Evolutionary conservation across 192 early-diverging fungal genomes (phyloP).

Genomic region (Phlyctochytrium planicorne): DNA sequence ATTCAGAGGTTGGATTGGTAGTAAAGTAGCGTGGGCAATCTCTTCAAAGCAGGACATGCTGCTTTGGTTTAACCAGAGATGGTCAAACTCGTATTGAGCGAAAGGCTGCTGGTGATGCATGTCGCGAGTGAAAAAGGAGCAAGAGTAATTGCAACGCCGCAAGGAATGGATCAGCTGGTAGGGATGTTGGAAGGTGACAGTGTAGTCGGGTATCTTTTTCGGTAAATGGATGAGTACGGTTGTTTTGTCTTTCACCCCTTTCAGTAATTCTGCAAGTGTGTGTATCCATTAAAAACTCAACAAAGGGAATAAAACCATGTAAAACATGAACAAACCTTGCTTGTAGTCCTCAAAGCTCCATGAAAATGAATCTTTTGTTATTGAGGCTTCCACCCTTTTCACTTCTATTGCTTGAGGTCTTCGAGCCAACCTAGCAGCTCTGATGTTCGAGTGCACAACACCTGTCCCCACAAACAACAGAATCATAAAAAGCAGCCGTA

Average conservation of each 20-base stretch:
- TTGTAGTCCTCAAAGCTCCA: no score
- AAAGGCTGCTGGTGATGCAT: background rate
- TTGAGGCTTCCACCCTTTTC: no score
- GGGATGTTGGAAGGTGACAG: background rate
- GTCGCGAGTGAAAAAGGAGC: constrained; percentile 2
- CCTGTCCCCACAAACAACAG: no score
- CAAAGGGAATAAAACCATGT: no score
- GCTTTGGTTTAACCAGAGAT: constrained; percentile 2
- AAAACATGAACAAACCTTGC: no score
- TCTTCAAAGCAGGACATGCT: background rate
- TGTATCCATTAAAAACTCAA: no score
- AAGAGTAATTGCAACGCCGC: background rate
- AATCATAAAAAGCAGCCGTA: no score
- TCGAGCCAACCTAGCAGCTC: no score
- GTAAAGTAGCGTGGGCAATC: background rate
- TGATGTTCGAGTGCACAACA: no score
- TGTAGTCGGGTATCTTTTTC: background rate
- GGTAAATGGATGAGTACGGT: background rate
- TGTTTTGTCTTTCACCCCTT: background rate
- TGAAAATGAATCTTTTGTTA: no score
- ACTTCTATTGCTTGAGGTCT: no score
- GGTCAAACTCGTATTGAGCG: constrained; percentile 10
- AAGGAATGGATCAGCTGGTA: background rate
- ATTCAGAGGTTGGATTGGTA: background rate
- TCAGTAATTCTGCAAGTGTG: no score